phyloP scores from a whole-genome alignment of 2,329 filamentous ascomycete species.

The Amphichorda felina region DNA sequence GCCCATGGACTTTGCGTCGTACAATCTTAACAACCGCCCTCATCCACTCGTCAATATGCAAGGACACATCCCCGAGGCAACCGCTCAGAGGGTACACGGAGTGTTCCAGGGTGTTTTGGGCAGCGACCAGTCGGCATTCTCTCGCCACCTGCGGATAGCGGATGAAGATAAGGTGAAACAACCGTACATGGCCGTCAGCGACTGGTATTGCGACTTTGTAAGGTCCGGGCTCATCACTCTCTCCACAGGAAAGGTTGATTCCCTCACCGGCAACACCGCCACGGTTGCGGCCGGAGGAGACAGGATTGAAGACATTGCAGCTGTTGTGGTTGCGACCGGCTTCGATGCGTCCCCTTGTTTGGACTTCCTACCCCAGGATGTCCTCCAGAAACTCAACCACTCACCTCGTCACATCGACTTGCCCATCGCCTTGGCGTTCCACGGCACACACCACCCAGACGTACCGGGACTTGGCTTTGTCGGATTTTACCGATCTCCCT shows the following conservation, averaged over 20 bases:
- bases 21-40: conserved; percentile 54
- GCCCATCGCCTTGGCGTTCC: conserved; percentile 56
- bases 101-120: conserved; percentile 37
- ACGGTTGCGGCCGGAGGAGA: conserved; percentile 14
- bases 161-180: conserved; percentile 33
- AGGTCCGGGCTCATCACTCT: conserved; percentile 48
- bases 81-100: conserved; percentile 39
- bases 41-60: conserved; percentile 48
- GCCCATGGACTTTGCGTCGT: conserved; percentile 61
- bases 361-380: conserved; percentile 45
- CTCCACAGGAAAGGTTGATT: conserved; percentile 31
- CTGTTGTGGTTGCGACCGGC: conserved; percentile 64
- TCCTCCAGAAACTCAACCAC: conserved; percentile 46
- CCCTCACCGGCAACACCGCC: conserved; percentile 21
- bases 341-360: conserved; percentile 56
- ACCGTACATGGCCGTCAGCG: conserved; percentile 57
- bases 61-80: conserved; percentile 49
- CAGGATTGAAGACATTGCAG: conserved; percentile 44
- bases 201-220: conserved; percentile 64
- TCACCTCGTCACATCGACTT: conserved; percentile 39
- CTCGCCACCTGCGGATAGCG: conserved; percentile 24
- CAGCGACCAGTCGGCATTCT: conserved; percentile 41
- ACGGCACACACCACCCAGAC: conserved; percentile 48
- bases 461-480: conserved; percentile 63
- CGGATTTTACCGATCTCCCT: conserved; percentile 74